Percentiles rank a stretch among this genome's conserved stretches.
These are phyloP conservation scores for Moniliophthora roreri DNA, from an alignment of 1,284 basidiomycete species.

Conservation along the genomic window DNA sequence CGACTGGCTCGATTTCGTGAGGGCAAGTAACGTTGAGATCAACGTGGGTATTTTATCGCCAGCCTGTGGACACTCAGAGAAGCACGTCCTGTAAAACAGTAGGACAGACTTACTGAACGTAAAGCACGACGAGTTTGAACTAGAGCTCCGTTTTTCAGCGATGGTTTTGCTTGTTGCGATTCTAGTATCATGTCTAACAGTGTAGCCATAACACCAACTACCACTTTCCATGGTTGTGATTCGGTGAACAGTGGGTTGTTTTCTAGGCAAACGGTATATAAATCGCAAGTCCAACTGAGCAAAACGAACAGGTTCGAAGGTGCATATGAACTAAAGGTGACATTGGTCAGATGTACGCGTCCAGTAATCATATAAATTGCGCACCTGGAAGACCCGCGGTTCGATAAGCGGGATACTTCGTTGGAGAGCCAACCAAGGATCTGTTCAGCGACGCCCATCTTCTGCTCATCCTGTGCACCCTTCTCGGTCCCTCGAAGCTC, in stretches of 20 bases:
- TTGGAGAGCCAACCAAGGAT: slow-evolving; percentile 71
- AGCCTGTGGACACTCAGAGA: slow-evolving; percentile 32
- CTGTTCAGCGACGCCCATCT: slow-evolving; percentile 62
- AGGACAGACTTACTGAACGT: slow-evolving; percentile 46
- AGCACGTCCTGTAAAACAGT: slow-evolving; percentile 2
- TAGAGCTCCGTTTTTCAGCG: slow-evolving; percentile 60
- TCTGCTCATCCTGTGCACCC: slow-evolving; percentile 37
- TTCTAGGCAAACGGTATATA: slow-evolving; percentile 56
- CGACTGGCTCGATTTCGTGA: slow-evolving; percentile 47
- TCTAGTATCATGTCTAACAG: slow-evolving; percentile 61
- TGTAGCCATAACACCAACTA: slow-evolving; percentile 53
- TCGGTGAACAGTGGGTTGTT: slow-evolving; percentile 43
- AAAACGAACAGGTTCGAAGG: slow-evolving; percentile 69
- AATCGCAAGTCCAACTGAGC: slow-evolving; percentile 69
- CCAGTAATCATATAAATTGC: slow-evolving; percentile 17
- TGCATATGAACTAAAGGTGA: slow-evolving; percentile 53
- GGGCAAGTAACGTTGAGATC: slow-evolving; percentile 48
- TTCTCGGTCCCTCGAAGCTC: slow-evolving; percentile 45
- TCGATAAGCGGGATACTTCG: slow-evolving; percentile 58
- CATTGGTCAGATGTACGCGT: slow-evolving; percentile 14
- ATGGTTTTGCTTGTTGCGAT: slow-evolving; percentile 51
- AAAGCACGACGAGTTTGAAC: slow-evolving; percentile 63
- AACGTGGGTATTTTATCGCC: slow-evolving; percentile 46
- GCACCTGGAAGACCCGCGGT: slow-evolving; percentile 49
- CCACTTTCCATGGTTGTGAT: slow-evolving; percentile 45